A percentile compares a stretch with the other conserved stretches of the same genome.
Conservation (phyloP, 306 rosid species). For the Purshia tridentata region DNA sequence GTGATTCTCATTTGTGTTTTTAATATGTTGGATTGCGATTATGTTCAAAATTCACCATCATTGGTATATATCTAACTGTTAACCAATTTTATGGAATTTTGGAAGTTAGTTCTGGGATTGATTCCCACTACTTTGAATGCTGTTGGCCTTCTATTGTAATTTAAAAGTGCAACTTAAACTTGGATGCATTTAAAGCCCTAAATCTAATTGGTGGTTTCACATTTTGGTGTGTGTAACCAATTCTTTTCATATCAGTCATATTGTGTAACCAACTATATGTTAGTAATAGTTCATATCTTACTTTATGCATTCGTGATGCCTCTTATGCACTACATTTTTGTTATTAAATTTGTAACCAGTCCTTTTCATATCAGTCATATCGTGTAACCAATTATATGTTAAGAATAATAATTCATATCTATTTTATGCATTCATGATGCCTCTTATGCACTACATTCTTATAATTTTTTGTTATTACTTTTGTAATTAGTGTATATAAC, state of each 20-base stretch:
- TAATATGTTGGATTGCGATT: not conserved
- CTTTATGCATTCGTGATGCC: not conserved
- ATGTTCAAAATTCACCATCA: not conserved
- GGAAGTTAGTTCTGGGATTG: not conserved
- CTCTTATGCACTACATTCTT: conserved; percentile 1
- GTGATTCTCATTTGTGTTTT: not conserved
- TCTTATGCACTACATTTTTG: not conserved
- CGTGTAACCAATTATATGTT: not conserved
- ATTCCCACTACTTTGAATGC: not conserved
- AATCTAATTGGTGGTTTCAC: not conserved
- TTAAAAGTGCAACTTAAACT: not conserved
- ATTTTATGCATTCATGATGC: conserved; percentile 12
- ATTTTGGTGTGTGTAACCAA: not conserved
- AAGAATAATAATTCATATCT: not conserved
- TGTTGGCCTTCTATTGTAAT: not conserved
- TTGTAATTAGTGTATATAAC: conserved; percentile 11
- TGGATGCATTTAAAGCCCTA: not conserved
- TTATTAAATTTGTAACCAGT: not conserved
- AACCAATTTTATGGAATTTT: not conserved
- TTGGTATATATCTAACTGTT: not conserved
- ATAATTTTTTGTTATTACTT: not conserved
- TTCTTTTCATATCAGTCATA: not conserved
- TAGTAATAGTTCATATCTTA: not conserved
- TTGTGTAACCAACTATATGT: not conserved
- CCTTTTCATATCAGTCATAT: not conserved